Base-by-base conservation (phyloP, 371 early-diverging fungal genomes). In the Rhizopus sp. region DNA sequence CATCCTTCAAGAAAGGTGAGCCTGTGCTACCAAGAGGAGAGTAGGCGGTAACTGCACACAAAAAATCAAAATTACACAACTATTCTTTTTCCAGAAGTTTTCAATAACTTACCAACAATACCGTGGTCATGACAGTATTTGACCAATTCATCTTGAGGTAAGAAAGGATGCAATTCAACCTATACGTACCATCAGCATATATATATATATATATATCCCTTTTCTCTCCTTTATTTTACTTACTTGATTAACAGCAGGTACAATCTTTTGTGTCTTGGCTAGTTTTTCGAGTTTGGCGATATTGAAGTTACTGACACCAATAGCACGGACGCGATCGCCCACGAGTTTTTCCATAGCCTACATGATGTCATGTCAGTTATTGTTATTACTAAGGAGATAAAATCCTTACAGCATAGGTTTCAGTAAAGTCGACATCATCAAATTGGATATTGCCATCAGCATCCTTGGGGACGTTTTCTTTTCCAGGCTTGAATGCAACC, bases 321-420 rank as follows among this genome's bases (percentile, higher is more conserved):
- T 72, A 12, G 71, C 65, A 41, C 63, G 66, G 47, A 63, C 64
- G 38, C 78, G 63, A 50, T 89, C 90, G 15, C 80, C 73, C 9
- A 78, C 63, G 7, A 86, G 69, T 16, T 70, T 63, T 71, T 94
- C 94, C 89, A 96, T 86, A 15, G 83, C 88, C 59, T 76, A 76
- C 87, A 86, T 91, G 3, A 89, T 77, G 40, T 83, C 75, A 39
- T 72, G 59, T 33, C 82, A 38, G n/a, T 66, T 52, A 13, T 13
- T 33, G 5, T 50, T 50, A 5, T 34, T 42, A 23, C 15, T 10
- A 15, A 12, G 15, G 9, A 4, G 41, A 15, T 41, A 41, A 41
- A 23, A 16, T 31, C 42, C 53, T 68, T 58, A 68, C 69, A 55
- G 65, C 69, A 83, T 88, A 91, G 1, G 88, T 70, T n/a, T 78